A percentile compares a stretch with the other conserved stretches of the same genome.
These are phyloP conservation scores for Aspergillus aculeatinus DNA, from an alignment of 2,329 filamentous ascomycete species.

Conservation along the genomic window DNA sequence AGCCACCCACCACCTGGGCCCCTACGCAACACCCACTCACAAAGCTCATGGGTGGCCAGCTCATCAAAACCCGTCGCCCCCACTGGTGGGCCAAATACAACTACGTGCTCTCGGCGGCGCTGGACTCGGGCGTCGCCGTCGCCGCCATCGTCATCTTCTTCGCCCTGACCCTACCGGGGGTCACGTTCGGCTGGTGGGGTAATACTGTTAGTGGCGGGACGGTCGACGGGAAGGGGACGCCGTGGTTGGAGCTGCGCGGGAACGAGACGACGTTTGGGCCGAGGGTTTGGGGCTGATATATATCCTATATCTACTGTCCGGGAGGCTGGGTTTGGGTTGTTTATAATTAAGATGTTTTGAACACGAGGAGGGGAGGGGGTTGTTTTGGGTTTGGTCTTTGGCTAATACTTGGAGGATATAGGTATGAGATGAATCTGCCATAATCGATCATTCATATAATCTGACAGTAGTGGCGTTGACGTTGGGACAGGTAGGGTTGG, in stretches of 20 bases:
- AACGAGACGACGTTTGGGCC: conserved; percentile 19
- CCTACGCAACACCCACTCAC: too few species aligned
- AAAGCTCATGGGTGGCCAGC: neutral
- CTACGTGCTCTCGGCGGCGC: conserved; percentile 38
- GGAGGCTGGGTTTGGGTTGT: neutral
- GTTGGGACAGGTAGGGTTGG: too few species aligned
- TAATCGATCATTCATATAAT: too few species aligned
- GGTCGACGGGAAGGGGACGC: conserved; percentile 35
- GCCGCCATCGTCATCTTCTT: conserved; percentile 41
- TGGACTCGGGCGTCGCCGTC: conserved; percentile 36
- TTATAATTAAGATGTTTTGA: too few species aligned
- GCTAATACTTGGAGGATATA: too few species aligned
- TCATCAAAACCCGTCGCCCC: conserved; percentile 17
- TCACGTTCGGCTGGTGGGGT: conserved; percentile 34
- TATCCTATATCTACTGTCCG: neutral
- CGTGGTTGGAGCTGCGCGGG: conserved; percentile 16
- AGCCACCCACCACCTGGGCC: too few species aligned
- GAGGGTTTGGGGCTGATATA: conserved; percentile 11
- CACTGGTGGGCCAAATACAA: conserved; percentile 29
- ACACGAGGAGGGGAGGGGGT: too few species aligned
- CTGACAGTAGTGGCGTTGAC: too few species aligned
- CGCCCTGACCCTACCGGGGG: conserved; percentile 34
- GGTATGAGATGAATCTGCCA: too few species aligned
- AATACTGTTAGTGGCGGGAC: conserved; percentile 33
- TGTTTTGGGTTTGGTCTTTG: too few species aligned